Evolutionary conservation across 306 rosid genomes (phyloP).

Genomic region (Erythrophleum fordii): DNA sequence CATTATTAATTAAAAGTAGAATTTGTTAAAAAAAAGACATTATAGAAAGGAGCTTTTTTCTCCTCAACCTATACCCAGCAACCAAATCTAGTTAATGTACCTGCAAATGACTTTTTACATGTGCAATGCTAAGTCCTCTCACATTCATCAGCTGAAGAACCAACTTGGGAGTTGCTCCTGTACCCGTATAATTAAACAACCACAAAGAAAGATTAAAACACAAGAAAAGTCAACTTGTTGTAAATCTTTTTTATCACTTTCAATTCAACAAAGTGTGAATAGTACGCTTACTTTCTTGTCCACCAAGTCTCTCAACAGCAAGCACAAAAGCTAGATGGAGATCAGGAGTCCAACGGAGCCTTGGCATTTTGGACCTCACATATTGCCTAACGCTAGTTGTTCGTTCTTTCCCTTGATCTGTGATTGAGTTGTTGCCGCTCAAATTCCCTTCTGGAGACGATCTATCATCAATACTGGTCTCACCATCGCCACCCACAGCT

Average conservation of each 20-base stretch:
- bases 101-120: constrained; percentile 95
- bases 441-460: constrained; percentile 43
- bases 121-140: constrained; percentile 89
- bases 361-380: constrained; percentile 81
- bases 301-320: constrained; percentile 88
- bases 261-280: neutral
- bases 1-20: neutral
- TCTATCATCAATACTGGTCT: constrained; percentile 10
- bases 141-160: constrained; percentile 91
- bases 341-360: constrained; percentile 97
- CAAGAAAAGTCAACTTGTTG: neutral
- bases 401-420: constrained; percentile 48
- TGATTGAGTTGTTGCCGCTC: constrained; percentile 45
- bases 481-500: constrained; percentile 31
- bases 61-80: neutral
- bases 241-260: too few relatives aligned
- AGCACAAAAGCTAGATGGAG: constrained; percentile 88
- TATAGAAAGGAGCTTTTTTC: neutral
- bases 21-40: neutral
- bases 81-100: neutral
- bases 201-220: neutral
- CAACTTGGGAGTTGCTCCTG: constrained; percentile 96
- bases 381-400: constrained; percentile 65
- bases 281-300: constrained; percentile 75
- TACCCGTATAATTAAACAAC: neutral